phyloP scores from a whole-genome alignment of 495 filamentous ascomycete genomes.

The Parachaetomium inaequale region DNA sequence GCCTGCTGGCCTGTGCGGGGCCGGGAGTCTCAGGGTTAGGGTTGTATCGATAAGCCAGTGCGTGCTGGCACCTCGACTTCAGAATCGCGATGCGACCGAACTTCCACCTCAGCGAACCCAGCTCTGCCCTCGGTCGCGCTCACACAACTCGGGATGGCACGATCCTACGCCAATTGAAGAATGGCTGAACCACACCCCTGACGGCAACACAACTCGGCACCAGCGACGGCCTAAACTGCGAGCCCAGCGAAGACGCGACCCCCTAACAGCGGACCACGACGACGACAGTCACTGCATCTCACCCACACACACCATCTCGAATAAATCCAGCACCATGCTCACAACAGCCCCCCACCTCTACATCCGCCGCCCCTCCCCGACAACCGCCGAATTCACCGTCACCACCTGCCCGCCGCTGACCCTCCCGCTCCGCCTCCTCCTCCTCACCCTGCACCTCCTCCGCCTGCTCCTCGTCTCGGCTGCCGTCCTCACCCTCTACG shows the following conservation, averaged over 20 bases:
- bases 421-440: conserved; percentile 53
- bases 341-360: conserved; percentile 54
- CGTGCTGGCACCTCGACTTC: background rate
- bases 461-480: conserved; percentile 37
- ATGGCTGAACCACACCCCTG: background rate
- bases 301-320: background rate
- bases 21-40: background rate
- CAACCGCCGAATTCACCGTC: conserved; percentile 81
- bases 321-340: conserved; percentile 44
- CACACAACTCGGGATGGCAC: too few relatives aligned
- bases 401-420: conserved; percentile 64
- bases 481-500: conserved; percentile 38
- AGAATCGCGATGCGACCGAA: too few relatives aligned
- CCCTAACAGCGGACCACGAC: too few relatives aligned
- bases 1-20: background rate
- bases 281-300: too few relatives aligned
- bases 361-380: conserved; percentile 72
- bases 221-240: background rate
- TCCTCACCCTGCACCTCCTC: conserved; percentile 47
- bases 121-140: background rate
- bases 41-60: background rate
- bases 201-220: background rate
- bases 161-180: too few relatives aligned
- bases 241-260: background rate
- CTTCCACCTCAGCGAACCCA: too few relatives aligned